Conservation (phyloP, 1,284 basidiomycete genomes). For the Cryptococcus wingfieldii region DNA sequence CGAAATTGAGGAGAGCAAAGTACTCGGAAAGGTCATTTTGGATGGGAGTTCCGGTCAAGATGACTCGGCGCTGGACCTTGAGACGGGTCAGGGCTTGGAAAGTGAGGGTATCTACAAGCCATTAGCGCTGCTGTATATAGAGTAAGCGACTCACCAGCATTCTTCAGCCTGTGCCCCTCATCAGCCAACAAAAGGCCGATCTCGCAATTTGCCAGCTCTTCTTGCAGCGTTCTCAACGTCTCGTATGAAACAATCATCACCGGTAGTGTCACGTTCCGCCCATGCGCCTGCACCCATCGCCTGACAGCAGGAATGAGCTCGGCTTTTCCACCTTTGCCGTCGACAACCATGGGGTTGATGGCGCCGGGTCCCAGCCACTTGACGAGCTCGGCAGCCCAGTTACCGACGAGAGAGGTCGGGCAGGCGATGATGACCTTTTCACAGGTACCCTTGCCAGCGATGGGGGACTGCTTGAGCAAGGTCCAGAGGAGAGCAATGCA, state of each 20-base stretch:
- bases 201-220: conserved; percentile 68
- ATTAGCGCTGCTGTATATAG: not conserved
- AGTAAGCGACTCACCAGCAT: conserved; percentile 62
- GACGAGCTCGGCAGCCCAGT: conserved; percentile 97
- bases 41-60: conserved; percentile 93
- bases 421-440: conserved; percentile 99
- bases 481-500: conserved; percentile 97
- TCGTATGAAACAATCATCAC: conserved; percentile 99
- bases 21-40: conserved; percentile 97
- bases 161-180: conserved; percentile 96
- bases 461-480: conserved; percentile 91
- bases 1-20: conserved; percentile 92
- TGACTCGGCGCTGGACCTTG: conserved; percentile 89
- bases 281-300: conserved; percentile 79
- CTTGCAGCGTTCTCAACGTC: conserved; percentile 78
- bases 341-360: conserved; percentile 73
- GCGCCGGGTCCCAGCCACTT: conserved; percentile 91
- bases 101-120: conserved; percentile 68
- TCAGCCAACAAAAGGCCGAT: conserved; percentile 93
- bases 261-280: conserved; percentile 85
- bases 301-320: conserved; percentile 72
- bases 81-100: conserved; percentile 81
- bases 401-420: conserved; percentile 92
- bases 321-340: conserved; percentile 82
- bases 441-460: conserved; percentile 76